Conservation (phyloP, 805 yeast genomes). For the Ogataea parapolymorpha region DNA sequence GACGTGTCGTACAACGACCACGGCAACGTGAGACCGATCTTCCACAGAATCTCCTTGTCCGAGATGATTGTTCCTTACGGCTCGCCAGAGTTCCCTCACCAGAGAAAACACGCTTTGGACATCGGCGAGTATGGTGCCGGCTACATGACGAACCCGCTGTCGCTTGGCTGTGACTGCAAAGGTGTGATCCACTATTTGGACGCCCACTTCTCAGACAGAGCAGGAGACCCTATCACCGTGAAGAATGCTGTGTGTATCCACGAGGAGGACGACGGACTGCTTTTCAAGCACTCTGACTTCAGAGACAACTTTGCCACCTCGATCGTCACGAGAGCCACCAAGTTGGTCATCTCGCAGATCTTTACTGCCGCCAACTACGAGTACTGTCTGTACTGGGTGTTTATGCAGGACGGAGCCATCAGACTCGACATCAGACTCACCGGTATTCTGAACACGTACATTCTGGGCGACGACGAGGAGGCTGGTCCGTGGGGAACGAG, state of each 20-base stretch:
- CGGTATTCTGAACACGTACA: slow-evolving; percentile 76
- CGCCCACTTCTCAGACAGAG: slow-evolving; percentile 67
- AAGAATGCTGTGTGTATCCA: slow-evolving; percentile 81
- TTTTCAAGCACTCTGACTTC: slow-evolving; percentile 81
- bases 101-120: slow-evolving; percentile 82
- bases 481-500: slow-evolving; percentile 76
- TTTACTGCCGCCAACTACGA: slow-evolving; percentile 87
- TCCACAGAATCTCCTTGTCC: slow-evolving; percentile 72
- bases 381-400: slow-evolving; percentile 79
- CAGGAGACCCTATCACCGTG: slow-evolving; percentile 66
- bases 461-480: slow-evolving; percentile 61
- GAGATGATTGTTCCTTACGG: slow-evolving; percentile 90
- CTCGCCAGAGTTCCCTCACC: slow-evolving; percentile 74
- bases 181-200: slow-evolving; percentile 82
- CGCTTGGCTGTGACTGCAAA: slow-evolving; percentile 81
- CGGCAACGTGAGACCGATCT: slow-evolving; percentile 67
- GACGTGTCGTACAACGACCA: slow-evolving; percentile 74
- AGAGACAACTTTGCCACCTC: slow-evolving; percentile 76
- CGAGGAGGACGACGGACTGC: slow-evolving; percentile 80
- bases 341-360: slow-evolving; percentile 71
- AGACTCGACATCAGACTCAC: slow-evolving; percentile 76
- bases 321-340: slow-evolving; percentile 71
- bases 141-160: slow-evolving; percentile 74
- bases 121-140: slow-evolving; percentile 90
- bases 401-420: slow-evolving; percentile 81